A percentile compares a stretch with the other conserved stretches of the same genome.
phyloP scores from a whole-genome alignment of 352 stramenopile genomes.

The Phytophthora hybrid region DNA sequence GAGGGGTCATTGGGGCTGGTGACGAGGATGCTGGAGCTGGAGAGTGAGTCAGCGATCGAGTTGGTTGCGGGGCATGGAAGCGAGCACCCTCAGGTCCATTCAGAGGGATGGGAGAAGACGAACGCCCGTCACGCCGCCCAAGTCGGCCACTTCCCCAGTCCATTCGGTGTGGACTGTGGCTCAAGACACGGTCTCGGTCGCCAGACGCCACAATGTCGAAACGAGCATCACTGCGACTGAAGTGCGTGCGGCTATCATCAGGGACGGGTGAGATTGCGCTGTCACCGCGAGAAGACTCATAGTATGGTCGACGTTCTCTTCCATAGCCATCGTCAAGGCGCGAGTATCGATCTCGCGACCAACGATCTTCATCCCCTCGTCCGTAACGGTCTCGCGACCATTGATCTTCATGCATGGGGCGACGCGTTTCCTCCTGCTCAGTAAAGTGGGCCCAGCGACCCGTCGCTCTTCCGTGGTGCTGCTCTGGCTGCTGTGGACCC shows the following conservation, averaged over 20 bases:
- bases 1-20: not conserved
- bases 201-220: slow-evolving; percentile 31
- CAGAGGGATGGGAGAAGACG: not conserved
- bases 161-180: slow-evolving; percentile 30
- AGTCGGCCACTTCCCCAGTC: slow-evolving; percentile 20
- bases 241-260: slow-evolving; percentile 30
- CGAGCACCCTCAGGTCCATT: slow-evolving; percentile 2
- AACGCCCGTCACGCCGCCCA: slow-evolving; percentile 9
- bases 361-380: slow-evolving; percentile 12
- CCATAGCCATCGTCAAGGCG: slow-evolving; percentile 18
- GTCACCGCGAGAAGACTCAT: not conserved
- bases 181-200: slow-evolving; percentile 20
- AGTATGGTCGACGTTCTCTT: not conserved
- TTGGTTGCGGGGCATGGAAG: slow-evolving; percentile 1
- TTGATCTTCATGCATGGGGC: slow-evolving; percentile 20
- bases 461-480: slow-evolving; percentile 33
- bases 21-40: slow-evolving; percentile 5
- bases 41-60: slow-evolving; percentile 6
- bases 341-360: slow-evolving; percentile 16
- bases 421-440: slow-evolving; percentile 25
- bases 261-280: slow-evolving; percentile 10
- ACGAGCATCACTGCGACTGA: slow-evolving; percentile 42
- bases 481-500: slow-evolving; percentile 12
- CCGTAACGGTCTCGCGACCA: slow-evolving; percentile 19
- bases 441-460: slow-evolving; percentile 37